Evolutionary conservation across 768 basidiomycete genomes (phyloP), one percentile per base, ranked within the genome.

Genomic region (Tulasnella sp.): DNA sequence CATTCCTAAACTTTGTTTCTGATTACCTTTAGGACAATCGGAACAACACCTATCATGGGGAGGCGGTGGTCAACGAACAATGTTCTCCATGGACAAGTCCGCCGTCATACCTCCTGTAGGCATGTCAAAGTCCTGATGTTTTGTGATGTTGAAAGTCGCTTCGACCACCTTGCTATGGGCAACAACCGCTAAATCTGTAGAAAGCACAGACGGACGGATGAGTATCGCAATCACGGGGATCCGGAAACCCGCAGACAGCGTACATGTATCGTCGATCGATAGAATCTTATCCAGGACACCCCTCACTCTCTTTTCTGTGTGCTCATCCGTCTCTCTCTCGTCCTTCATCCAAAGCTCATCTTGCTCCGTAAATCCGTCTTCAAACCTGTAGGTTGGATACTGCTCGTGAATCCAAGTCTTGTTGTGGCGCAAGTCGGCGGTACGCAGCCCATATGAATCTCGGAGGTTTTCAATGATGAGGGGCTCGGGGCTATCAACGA

Each of bases 171-270:
- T 90, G 20, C 88, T 86, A 81, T 93, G 92, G 0, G 89, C 87
- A 1, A 91, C 91, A 78, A 92, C 87, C 5, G 91, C 90, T 23
- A 92, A 87, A 80, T 88, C 92, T 93, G 75, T n/a, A 71, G n/a
- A n/a, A 51, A 39, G 20, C n/a, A n/a, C n/a, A n/a, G n/a, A n/a
- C n/a, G n/a, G n/a, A n/a, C n/a, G n/a, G 67, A 70, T 39, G 5
- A 29, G 26, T n/a, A 40, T 26, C 5, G 44, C 57, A 23, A 13
- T 26, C 2, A 20, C 39, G 16, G 10, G 16, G 44, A 18, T 16
- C 16, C 44, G 4, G 15, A 13, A 18, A 15, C 1, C 44, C 44
- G 44, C 40, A 16, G 26, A 23, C 44, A 39, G 73, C 37, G 35
- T 46, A 61, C 35, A 79, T 15, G 77, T 61, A 55, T 80, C 80